Conservation (phyloP, 2,329 filamentous ascomycete species). For the Penicillium capsulatum region DNA sequence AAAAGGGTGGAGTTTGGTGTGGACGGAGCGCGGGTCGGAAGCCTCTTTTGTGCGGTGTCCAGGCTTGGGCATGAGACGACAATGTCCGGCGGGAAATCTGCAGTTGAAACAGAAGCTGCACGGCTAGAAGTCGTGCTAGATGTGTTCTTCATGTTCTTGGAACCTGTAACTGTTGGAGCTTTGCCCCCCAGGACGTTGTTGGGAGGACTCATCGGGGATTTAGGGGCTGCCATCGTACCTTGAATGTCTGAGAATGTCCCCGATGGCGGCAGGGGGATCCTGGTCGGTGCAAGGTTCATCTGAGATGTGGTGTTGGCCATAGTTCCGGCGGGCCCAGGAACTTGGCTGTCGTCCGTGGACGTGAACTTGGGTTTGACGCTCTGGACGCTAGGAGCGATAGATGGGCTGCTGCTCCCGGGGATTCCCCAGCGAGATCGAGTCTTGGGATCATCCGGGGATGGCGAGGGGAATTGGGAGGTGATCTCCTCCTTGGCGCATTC, state of each 20-base stretch:
- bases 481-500: slow-evolving; percentile 20
- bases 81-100: neutral
- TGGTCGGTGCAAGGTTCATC: neutral
- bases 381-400: neutral
- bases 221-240: neutral
- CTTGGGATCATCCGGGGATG: neutral
- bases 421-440: neutral
- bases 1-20: neutral
- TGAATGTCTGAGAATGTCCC: neutral
- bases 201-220: neutral
- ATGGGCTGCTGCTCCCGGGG: neutral
- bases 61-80: neutral
- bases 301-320: neutral
- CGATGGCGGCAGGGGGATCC: slow-evolving; percentile 5
- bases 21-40: neutral
- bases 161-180: neutral
- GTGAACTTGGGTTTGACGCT: neutral
- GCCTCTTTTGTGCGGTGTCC: neutral
- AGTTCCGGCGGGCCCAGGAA: neutral
- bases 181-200: neutral
- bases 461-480: slow-evolving; percentile 6
- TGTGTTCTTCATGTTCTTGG: neutral
- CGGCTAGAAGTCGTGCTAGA: too few relatives aligned
- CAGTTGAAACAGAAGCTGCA: neutral
- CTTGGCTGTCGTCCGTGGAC: neutral